Base-by-base conservation (phyloP, 225 moss, liverwort and hornwort genomes). In the Rhytidiadelphus loreus region DNA sequence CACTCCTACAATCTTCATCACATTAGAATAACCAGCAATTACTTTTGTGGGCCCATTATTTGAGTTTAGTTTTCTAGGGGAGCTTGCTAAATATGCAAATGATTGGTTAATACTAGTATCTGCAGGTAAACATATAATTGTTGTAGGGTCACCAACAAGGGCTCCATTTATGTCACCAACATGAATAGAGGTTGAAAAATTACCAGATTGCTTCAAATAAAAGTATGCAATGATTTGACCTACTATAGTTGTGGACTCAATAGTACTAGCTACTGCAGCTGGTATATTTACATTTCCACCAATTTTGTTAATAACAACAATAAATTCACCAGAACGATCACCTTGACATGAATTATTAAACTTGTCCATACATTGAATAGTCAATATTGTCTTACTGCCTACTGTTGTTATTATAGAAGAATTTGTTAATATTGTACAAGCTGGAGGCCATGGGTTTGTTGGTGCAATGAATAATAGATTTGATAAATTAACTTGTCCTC, bases 321-420 rank as follows among this genome's bases (percentile, higher is more conserved):
- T 18, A 87, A 91, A 89, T 71, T 91, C 62, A 1, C 87, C 43
- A 0, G 87, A 92, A 71, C 4, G 78, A 87, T 92, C 90, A 80
- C 92, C 90, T 37, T 68, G 33, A 77, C 89, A 92, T 35, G 88
- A 60, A 26, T 91, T 92, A 29, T 91, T 89, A 65, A 87, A 90
- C 29, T 52, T 89, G 19, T 92, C 90, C 46, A 50, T 59, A 72
- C 92, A 92, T 69, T 80, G 87, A 81, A 92, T 90, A 24, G 53
- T 80, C 29, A 90, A 60, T 80, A 85, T 48, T 48, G 90, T 90
- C 23, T 92, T 92, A 20, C 58, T 92, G 4, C 90, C 90, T 37
- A 87, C 21, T 2, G 74, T 88, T 8, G 90, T 87, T 22, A 24
- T 21, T 62, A 90, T 81, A 7, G 87, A 78, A 60, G 92, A 92